These are phyloP conservation scores for Candida loeiensis DNA, from an alignment of 805 yeast genomes.

Conservation along the genomic window DNA sequence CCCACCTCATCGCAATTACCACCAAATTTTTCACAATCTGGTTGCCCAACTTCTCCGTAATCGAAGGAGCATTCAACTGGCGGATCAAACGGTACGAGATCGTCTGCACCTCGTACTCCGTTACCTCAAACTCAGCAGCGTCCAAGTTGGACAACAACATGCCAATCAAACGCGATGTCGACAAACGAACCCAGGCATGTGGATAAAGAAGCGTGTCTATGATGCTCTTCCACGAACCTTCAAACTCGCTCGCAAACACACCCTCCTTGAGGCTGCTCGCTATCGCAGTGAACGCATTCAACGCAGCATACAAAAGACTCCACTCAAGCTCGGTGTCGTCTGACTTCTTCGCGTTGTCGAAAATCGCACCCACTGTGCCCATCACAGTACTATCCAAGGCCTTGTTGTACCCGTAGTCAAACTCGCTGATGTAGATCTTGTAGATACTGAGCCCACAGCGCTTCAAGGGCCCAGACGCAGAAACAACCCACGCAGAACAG, in stretches of 20 bases:
- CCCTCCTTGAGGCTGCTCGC: conserved; percentile 35
- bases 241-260: conserved; percentile 27
- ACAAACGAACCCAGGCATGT: conserved; percentile 85
- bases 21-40: conserved; percentile 68
- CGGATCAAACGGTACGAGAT: conserved; percentile 66
- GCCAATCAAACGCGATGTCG: conserved; percentile 59
- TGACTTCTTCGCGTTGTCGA: conserved; percentile 32
- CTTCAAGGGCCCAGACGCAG: conserved; percentile 47
- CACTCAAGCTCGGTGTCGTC: conserved; percentile 51
- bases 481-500: conserved; percentile 57
- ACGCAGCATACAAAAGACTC: conserved; percentile 72
- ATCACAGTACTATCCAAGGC: conserved; percentile 40
- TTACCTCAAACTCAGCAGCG: conserved; percentile 29
- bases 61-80: conserved; percentile 76
- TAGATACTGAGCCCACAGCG: conserved; percentile 75
- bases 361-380: conserved; percentile 20
- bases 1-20: conserved; percentile 60
- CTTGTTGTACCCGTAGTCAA: conserved; percentile 39
- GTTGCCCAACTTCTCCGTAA: conserved; percentile 58
- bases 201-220: conserved; percentile 68
- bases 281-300: conserved; percentile 48
- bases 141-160: conserved; percentile 43
- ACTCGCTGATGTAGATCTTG: conserved; percentile 53
- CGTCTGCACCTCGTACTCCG: conserved; percentile 54
- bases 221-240: conserved; percentile 48